These are phyloP conservation scores for Gilbertella persicaria DNA, from an alignment of 371 early-diverging fungal genomes.

Conservation along the genomic window DNA sequence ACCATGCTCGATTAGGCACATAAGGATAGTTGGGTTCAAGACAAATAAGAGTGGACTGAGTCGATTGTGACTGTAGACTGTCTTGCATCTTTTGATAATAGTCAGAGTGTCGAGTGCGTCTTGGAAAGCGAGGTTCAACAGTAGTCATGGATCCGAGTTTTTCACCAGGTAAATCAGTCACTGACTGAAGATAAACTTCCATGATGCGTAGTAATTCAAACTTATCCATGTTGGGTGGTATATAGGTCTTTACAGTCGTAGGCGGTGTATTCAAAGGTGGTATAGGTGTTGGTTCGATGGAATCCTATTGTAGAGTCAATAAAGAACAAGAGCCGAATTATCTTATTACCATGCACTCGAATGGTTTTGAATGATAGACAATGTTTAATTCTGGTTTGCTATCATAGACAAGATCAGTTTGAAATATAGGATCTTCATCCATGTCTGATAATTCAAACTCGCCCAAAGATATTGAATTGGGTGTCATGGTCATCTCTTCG, in stretches of 20 bases:
- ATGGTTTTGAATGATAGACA: neutral
- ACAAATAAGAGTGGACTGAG: neutral
- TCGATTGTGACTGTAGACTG: too few relatives aligned
- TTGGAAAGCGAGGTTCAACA: too few relatives aligned
- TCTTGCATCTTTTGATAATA: too few relatives aligned
- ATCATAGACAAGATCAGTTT: neutral
- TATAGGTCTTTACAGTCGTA: constrained; percentile 7
- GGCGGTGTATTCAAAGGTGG: constrained; percentile 5
- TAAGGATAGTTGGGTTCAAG: constrained; percentile 22
- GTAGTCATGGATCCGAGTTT: too few relatives aligned
- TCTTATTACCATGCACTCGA: neutral
- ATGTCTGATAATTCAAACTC: neutral
- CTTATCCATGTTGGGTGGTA: constrained; percentile 5
- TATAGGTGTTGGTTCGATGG: neutral
- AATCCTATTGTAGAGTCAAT: neutral
- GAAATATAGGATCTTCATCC: neutral
- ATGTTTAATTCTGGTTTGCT: neutral
- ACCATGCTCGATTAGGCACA: constrained; percentile 34
- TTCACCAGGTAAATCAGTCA: too few relatives aligned
- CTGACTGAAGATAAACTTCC: constrained; percentile 13
- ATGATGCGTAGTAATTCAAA: constrained; percentile 4
- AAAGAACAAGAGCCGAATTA: neutral
- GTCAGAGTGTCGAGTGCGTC: too few relatives aligned
- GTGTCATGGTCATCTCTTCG: constrained; percentile 1
- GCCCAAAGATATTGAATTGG: neutral